Conservation (phyloP, 352 stramenopile genomes). For the Globisporangium alternatum region DNA sequence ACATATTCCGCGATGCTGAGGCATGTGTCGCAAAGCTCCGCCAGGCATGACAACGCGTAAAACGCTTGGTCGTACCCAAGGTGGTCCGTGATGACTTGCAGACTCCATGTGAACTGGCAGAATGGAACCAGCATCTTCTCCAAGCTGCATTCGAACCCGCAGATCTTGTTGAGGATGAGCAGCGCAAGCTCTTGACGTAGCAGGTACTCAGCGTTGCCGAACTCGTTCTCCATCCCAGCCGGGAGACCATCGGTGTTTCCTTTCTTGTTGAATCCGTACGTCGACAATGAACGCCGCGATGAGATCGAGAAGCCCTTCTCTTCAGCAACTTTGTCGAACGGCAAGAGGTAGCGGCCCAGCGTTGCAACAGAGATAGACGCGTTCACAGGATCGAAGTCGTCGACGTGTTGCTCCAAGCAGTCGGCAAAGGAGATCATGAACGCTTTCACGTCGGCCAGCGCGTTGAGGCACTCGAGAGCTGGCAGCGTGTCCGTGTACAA, state of each 20-base stretch:
- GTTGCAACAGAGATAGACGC: constrained; percentile 74
- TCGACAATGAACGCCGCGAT: constrained; percentile 67
- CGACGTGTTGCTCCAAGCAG: constrained; percentile 59
- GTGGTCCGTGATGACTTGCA: constrained; percentile 83
- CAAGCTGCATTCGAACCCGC: constrained; percentile 63
- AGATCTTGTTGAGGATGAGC: constrained; percentile 81
- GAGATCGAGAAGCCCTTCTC: constrained; percentile 69
- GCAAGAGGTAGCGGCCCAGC: constrained; percentile 68
- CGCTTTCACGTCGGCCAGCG: constrained; percentile 56
- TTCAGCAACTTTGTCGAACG: constrained; percentile 52
- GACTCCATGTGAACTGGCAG: constrained; percentile 72
- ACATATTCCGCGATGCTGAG: constrained; percentile 74
- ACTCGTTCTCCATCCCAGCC: constrained; percentile 56
- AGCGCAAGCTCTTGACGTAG: constrained; percentile 71
- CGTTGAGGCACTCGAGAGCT: constrained; percentile 64
- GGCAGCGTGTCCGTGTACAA: constrained; percentile 80
- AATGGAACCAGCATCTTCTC: constrained; percentile 76
- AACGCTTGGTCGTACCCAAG: constrained; percentile 77
- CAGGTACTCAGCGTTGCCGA: constrained; percentile 76
- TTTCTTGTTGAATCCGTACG: constrained; percentile 67
- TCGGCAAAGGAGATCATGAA: constrained; percentile 62
- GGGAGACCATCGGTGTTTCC: constrained; percentile 32
- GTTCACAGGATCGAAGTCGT: constrained; percentile 58
- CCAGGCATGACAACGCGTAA: constrained; percentile 72
- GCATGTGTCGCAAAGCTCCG: constrained; percentile 75